phyloP scores from a whole-genome alignment of 805 yeast species.

The Suhomyces pyralidae region DNA sequence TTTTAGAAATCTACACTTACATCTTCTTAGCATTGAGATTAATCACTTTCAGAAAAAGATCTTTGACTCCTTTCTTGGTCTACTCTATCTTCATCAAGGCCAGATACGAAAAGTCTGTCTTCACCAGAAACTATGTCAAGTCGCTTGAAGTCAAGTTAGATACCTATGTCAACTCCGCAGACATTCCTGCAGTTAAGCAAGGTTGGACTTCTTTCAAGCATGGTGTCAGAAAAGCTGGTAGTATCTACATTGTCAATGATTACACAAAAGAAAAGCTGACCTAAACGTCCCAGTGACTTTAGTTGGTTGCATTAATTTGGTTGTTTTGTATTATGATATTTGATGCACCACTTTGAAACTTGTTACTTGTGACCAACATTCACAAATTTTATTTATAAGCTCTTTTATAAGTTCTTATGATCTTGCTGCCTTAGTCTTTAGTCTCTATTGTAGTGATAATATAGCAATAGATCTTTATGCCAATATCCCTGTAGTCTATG shows the following conservation, averaged over 20 bases:
- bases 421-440: background rate
- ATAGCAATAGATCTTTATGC: background rate
- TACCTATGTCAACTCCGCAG: constrained; percentile 23
- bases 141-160: constrained; percentile 56
- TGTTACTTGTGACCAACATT: background rate
- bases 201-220: constrained; percentile 36
- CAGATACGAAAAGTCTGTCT: constrained; percentile 72
- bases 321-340: background rate
- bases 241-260: constrained; percentile 31
- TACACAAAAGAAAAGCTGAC: constrained; percentile 32
- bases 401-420: background rate
- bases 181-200: constrained; percentile 32
- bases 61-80: constrained; percentile 55
- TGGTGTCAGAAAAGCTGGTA: constrained; percentile 28
- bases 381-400: background rate
- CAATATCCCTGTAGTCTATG: background rate
- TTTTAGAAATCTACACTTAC: constrained; percentile 43
- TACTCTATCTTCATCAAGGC: constrained; percentile 67
- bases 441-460: background rate
- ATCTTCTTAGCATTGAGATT: constrained; percentile 48
- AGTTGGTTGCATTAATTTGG: background rate
- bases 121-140: constrained; percentile 67
- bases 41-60: constrained; percentile 57
- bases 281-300: background rate
- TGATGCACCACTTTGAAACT: too few relatives aligned